phyloP scores from a whole-genome alignment of 2,329 filamentous ascomycete genomes.

The Colletotrichum nymphaeae region DNA sequence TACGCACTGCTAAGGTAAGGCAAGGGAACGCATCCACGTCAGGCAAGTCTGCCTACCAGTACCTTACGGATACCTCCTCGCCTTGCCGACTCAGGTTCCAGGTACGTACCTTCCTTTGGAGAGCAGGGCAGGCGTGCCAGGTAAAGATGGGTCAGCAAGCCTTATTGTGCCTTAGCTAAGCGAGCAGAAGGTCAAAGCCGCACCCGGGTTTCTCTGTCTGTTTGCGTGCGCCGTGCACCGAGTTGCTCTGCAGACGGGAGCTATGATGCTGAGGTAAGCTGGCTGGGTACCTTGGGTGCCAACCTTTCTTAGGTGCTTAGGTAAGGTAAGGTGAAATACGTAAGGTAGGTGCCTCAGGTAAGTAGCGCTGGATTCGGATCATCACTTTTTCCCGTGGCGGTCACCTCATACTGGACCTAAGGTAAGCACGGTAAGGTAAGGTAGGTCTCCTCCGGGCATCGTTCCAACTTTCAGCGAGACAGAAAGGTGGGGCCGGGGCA shows the following conservation, averaged over 20 bases:
- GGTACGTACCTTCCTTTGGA: constrained; percentile 12
- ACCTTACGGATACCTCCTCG: constrained; percentile 41
- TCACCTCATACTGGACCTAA: neutral
- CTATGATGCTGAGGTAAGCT: neutral
- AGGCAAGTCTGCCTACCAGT: constrained; percentile 51
- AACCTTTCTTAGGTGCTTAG: neutral
- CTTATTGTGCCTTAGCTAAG: neutral
- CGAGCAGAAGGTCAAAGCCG: neutral
- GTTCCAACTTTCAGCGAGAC: neutral
- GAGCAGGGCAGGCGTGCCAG: neutral
- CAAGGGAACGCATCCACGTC: constrained; percentile 49
- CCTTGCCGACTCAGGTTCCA: constrained; percentile 4
- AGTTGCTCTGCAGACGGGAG: neutral
- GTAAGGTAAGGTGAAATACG: neutral
- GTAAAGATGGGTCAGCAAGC: constrained; percentile 10
- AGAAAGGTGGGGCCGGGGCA: neutral
- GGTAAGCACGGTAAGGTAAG: too few relatives aligned
- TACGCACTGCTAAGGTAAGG: constrained; percentile 1
- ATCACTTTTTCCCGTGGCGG: neutral
- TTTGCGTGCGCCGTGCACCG: neutral
- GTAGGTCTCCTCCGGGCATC: neutral
- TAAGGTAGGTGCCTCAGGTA: too few relatives aligned
- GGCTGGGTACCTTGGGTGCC: too few relatives aligned
- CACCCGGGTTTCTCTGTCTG: neutral
- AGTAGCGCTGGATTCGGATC: neutral